A percentile compares a stretch with the other conserved stretches of the same genome.
phyloP scores from a whole-genome alignment of 2,329 filamentous ascomycete species.

The Leptoxyphium fumago region DNA sequence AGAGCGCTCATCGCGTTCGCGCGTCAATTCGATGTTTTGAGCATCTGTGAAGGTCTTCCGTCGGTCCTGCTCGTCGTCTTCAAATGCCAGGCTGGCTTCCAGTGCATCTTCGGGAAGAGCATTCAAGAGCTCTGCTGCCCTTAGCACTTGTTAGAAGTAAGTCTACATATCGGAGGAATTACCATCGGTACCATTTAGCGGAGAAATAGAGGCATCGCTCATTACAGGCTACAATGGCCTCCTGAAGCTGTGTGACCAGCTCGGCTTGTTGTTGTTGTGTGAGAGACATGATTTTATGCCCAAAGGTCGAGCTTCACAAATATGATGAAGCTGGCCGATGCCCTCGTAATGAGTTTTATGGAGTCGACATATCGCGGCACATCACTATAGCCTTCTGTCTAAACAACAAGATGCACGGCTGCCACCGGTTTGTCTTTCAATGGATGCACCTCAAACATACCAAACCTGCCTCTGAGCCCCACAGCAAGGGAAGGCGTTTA shows the following conservation, averaged over 20 bases:
- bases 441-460: too few species aligned
- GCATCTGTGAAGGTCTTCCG: slow-evolving; percentile 36
- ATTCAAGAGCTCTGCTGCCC: slow-evolving; percentile 87
- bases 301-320: too few species aligned
- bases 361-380: too few species aligned
- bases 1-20: slow-evolving; percentile 67
- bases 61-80: slow-evolving; percentile 23
- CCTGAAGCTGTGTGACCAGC: slow-evolving; percentile 61
- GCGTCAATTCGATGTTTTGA: slow-evolving; percentile 54
- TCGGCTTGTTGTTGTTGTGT: slow-evolving; percentile 36
- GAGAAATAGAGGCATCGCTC: slow-evolving; percentile 93
- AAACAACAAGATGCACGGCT: too few species aligned
- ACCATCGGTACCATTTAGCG: slow-evolving; percentile 63
- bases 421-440: too few species aligned
- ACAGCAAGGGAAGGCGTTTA: too few species aligned
- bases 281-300: slow-evolving; percentile 15
- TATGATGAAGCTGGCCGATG: too few species aligned
- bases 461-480: too few species aligned
- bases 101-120: slow-evolving; percentile 49
- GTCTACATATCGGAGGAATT: slow-evolving; percentile 1
- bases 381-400: too few species aligned
- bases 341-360: too few species aligned
- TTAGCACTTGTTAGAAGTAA: slow-evolving; percentile 25
- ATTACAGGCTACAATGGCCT: slow-evolving; percentile 78
- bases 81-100: slow-evolving; percentile 8